Base-by-base conservation (phyloP, 805 yeast species). In the Pichia rugopelliculosa region DNA sequence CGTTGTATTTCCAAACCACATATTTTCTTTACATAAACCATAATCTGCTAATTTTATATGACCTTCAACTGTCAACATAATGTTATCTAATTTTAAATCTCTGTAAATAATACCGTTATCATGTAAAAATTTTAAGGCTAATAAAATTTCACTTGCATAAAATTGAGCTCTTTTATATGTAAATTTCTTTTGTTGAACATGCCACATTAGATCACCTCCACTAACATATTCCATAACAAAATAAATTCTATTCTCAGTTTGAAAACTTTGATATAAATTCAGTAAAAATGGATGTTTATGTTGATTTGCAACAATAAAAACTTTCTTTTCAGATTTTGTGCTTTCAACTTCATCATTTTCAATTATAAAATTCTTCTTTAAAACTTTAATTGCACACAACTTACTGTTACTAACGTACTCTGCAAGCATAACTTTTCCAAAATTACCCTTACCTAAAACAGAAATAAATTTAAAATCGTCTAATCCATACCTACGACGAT, bases 121-220 rank as follows among this genome's bases (percentile, higher is more conserved):
- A 67, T 93, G 99, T 72, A 93, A 84, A 62, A 87, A 87, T 63
- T 91, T 86, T 63, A 93, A 73, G 0, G 95, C 98, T 46, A 93
- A 69, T 53, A 91, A 72, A 3, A 93, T 97, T 65, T 93, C 99
- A 36, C 97, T 95, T 2, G 99, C 98, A 65, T 93, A 93, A 62
- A 90, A 93, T 67, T 93, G 95, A 10, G 99, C 99, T 56, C 97
- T 77, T 55, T 85, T 80, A 17, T 90, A 84, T 2, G 96, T 82
- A 60, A 93, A 85, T 59, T 91, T 77, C 50, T 86, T 85, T 60
- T 88, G 87, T 67, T 93, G 99, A 59, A 93, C 95, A 65, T 93
- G 99, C 95, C 96, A 90, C 99, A 93, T 93, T 60, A 93, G 76
- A 70, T 93, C 99, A 65, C 99, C 99, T 50, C 99, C 99, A 20